Conservation (phyloP, 768 basidiomycete genomes). For the Mycena capillaripes region DNA sequence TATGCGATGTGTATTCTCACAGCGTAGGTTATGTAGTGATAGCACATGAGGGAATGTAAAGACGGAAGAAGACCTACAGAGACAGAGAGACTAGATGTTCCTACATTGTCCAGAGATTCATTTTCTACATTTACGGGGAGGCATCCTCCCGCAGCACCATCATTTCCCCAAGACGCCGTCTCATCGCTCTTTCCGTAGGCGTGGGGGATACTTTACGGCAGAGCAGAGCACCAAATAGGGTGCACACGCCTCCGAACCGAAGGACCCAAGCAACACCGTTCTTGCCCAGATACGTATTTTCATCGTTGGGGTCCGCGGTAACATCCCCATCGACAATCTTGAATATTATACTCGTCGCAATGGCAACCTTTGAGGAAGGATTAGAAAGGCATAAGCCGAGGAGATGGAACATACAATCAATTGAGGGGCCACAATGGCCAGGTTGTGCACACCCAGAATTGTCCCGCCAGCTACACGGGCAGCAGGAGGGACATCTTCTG, state of each 20-base stretch:
- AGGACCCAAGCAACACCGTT: constrained; percentile 95
- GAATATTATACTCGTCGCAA: constrained; percentile 32
- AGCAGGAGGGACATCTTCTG: constrained; percentile 50
- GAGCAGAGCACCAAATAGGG: constrained; percentile 76
- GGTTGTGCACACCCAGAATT: constrained; percentile 93
- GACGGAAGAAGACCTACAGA: constrained; percentile 6
- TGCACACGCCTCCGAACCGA: constrained; percentile 81
- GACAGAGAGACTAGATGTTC: background rate
- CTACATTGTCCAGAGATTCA: constrained; percentile 18
- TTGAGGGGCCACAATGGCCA: constrained; percentile 96
- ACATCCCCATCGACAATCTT: constrained; percentile 73
- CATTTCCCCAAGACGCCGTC: constrained; percentile 85
- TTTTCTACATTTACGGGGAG: constrained; percentile 54
- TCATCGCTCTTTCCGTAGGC: constrained; percentile 92
- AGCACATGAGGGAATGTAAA: constrained; percentile 3
- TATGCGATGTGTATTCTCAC: constrained; percentile 65
- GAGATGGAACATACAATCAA: constrained; percentile 78
- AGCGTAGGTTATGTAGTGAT: constrained; percentile 36
- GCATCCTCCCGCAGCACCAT: constrained; percentile 75
- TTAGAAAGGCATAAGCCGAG: background rate
- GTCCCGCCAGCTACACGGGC: constrained; percentile 87
- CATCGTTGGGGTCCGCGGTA: constrained; percentile 58
- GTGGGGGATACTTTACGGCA: constrained; percentile 90
- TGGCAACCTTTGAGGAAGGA: constrained; percentile 1
- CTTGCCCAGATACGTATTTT: constrained; percentile 80